Base-by-base conservation (phyloP, 2,329 filamentous ascomycete species). In the Penicillium janthinellum region DNA sequence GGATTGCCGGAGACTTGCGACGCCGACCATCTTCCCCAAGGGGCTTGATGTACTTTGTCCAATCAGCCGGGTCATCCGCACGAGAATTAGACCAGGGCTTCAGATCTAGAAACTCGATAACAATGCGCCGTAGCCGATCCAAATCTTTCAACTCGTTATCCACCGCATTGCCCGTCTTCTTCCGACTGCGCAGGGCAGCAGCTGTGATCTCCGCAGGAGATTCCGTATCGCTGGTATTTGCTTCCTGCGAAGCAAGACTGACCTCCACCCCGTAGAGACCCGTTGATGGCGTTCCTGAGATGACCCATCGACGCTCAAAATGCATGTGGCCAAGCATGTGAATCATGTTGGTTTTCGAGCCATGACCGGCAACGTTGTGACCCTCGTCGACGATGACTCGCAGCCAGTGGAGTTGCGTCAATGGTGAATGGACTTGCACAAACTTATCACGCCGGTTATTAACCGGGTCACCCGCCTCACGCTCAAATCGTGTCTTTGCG, bases 361-460 rank as follows among this genome's bases (percentile, higher is more conserved):
- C 79, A 5, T 84, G 85, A 39, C 90, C 89, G 0, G 91, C 91
- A 59, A 96, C 88, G 60, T 85, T 90, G 72, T 97, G 92, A 0
- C 94, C 94, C 80, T 97, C 94, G 64, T 98, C 94, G 17, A 96
- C 89, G 48, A 98, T 93, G 49, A 96, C 88, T 1, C 94, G 84
- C 68, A 96, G 88, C 83, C 94, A 96, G 67, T 91, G 92, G 3
- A 97, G 75, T 7, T 85, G 76, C 41, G 86, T 86, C 17, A 97
- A 75, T 0, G 89, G 85, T 1, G 87, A 90, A 10, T 83, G 72
- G 35, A 86, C 84, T 63, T 78, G 73, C 1, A 71, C 65, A 7
- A 68, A 71, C 4, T 80, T 69, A 58, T 79, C 82, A n/a, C 73
- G 77, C 57, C 64, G 83, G 72, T 63, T 83, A 60, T 86, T 78